Percentiles rank a stretch among this genome's conserved stretches.
These are phyloP conservation scores for Metschnikowia drakensbergensis DNA, from an alignment of 805 yeast species.

Conservation along the genomic window DNA sequence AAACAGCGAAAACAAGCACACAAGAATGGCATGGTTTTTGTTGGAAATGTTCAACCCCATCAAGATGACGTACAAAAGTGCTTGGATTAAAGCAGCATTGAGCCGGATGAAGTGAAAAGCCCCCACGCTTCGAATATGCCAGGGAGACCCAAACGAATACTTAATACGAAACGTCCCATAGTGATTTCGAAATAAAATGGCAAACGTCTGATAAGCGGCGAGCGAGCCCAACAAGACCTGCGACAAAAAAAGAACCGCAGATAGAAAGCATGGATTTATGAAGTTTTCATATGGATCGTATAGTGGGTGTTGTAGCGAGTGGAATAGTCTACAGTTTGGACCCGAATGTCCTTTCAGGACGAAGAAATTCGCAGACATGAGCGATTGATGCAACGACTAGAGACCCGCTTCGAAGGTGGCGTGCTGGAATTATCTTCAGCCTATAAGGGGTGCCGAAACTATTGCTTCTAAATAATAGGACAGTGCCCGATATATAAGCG, in stretches of 20 bases:
- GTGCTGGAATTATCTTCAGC: no score
- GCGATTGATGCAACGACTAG: background rate
- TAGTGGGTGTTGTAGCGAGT: slow-evolving; percentile 20
- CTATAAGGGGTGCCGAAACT: background rate
- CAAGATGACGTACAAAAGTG: slow-evolving; percentile 13
- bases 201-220: slow-evolving; percentile 16
- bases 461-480: background rate
- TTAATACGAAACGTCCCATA: slow-evolving; percentile 22
- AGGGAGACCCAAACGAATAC: slow-evolving; percentile 23
- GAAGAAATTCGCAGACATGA: background rate
- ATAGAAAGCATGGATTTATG: slow-evolving; percentile 30
- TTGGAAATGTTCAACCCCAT: slow-evolving; percentile 7
- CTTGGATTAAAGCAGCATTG: slow-evolving; percentile 16
- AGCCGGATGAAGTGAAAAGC: slow-evolving; percentile 14
- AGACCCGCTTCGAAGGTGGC: no score
- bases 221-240: slow-evolving; percentile 14
- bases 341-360: background rate
- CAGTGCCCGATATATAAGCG: background rate
- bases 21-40: background rate
- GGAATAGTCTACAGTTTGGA: slow-evolving; percentile 8
- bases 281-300: slow-evolving; percentile 22
- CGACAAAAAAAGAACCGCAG: slow-evolving; percentile 10
- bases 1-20: slow-evolving; percentile 10
- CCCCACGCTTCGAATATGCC: slow-evolving; percentile 15
- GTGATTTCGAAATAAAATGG: slow-evolving; percentile 16